These are phyloP conservation scores for Capsicum chinense DNA, from an alignment of 257 asterid species.

Conservation along the genomic window DNA sequence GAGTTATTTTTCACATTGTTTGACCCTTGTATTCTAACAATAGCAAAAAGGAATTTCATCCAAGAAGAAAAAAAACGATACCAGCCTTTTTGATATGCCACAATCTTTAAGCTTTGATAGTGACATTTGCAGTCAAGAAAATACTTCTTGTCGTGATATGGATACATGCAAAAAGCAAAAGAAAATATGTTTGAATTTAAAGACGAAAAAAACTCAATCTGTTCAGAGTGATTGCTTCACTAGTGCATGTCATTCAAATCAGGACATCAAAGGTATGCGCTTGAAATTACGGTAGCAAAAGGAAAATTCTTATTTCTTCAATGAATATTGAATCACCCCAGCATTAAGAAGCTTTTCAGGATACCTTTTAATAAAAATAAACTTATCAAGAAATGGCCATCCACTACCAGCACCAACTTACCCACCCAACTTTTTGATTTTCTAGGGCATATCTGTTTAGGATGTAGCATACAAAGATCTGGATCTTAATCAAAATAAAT, in stretches of 20 bases:
- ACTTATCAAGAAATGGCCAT: neutral
- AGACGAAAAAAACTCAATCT: conserved; percentile 30
- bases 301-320: neutral
- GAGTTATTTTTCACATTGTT: conserved; percentile 21
- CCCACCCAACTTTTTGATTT: neutral
- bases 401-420: neutral
- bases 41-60: conserved; percentile 71
- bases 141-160: conserved; percentile 39
- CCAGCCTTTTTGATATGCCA: conserved; percentile 35
- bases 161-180: conserved; percentile 45
- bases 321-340: neutral
- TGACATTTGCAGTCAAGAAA: conserved; percentile 21
- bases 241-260: conserved; percentile 32
- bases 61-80: conserved; percentile 48
- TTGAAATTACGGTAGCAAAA: neutral
- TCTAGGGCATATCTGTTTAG: neutral
- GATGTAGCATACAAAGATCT: conserved; percentile 8
- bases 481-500: neutral
- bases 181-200: conserved; percentile 31
- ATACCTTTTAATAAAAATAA: neutral
- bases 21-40: conserved; percentile 33
- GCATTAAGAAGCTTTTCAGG: neutral
- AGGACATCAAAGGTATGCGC: conserved; percentile 63
- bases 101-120: conserved; percentile 30
- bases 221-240: conserved; percentile 27